Conservation (phyloP, 257 asterid species). For the Jacaranda copaia region DNA sequence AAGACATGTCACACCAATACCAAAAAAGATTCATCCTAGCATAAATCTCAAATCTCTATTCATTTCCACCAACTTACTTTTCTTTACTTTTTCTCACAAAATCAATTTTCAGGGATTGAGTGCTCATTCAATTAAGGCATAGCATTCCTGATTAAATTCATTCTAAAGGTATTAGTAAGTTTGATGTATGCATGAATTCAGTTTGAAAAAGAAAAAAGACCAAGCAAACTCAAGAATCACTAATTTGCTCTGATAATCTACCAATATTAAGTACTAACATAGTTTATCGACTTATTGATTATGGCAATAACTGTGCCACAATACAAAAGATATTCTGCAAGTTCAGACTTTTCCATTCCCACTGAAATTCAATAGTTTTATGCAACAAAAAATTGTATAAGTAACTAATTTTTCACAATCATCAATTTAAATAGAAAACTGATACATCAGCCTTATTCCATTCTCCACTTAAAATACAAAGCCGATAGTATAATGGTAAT, state of each 20-base stretch:
- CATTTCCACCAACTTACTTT: too few species aligned
- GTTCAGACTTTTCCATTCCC: not conserved
- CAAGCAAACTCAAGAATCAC: not conserved
- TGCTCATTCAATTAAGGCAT: not conserved
- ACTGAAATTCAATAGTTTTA: not conserved
- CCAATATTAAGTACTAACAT: not conserved
- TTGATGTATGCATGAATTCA: not conserved
- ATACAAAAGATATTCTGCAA: not conserved
- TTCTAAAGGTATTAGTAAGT: constrained; percentile 1
- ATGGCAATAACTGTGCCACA: not conserved
- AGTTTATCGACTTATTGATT: not conserved
- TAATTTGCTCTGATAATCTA: not conserved
- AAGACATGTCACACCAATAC: too few species aligned
- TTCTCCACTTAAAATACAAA: not conserved
- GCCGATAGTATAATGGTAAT: not conserved
- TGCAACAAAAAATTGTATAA: not conserved
- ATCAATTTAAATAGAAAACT: not conserved
- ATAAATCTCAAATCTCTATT: not conserved
- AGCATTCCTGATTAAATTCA: not conserved
- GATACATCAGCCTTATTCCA: not conserved
- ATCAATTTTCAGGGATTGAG: too few species aligned
- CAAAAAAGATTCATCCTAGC: too few species aligned
- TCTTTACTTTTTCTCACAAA: too few species aligned
- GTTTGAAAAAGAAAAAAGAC: not conserved
- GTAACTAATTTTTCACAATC: not conserved